These are phyloP conservation scores for Sordariomycetes sp. DNA, from an alignment of 2,329 filamentous ascomycete genomes.

Conservation along the genomic window DNA sequence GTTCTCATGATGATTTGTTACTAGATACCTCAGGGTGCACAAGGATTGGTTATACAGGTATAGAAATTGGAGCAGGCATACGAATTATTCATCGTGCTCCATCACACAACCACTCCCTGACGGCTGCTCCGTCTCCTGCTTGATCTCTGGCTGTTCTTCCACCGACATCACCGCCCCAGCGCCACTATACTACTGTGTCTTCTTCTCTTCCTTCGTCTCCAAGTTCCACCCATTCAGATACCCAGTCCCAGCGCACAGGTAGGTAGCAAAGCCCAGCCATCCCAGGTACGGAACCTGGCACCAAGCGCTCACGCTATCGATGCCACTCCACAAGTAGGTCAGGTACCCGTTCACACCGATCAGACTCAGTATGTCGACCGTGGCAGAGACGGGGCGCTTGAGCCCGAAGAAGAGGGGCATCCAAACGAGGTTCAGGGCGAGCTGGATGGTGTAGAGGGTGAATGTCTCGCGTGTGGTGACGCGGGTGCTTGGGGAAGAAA, in stretches of 20 bases:
- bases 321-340: constrained; percentile 63
- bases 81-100: not conserved
- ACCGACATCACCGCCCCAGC: too few relatives aligned
- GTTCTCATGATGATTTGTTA: not conserved
- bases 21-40: not conserved
- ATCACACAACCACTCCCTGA: not conserved
- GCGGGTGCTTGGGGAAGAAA: constrained; percentile 42
- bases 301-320: constrained; percentile 66
- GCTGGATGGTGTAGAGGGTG: constrained; percentile 77
- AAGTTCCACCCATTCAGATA: constrained; percentile 62
- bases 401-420: constrained; percentile 89
- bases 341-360: constrained; percentile 66
- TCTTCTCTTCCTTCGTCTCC: constrained; percentile 18
- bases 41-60: not conserved
- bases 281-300: constrained; percentile 71
- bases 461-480: constrained; percentile 57
- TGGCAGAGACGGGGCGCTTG: constrained; percentile 63
- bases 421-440: constrained; percentile 79
- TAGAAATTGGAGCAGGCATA: not conserved
- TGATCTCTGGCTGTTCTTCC: too few relatives aligned
- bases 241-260: constrained; percentile 63
- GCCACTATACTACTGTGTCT: too few relatives aligned
- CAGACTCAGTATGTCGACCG: constrained; percentile 65
- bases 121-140: constrained; percentile 8
- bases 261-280: constrained; percentile 84